Evolutionary conservation across 176 grass and related monocot species (phyloP).

Genomic region (Melocanna baccifera): DNA sequence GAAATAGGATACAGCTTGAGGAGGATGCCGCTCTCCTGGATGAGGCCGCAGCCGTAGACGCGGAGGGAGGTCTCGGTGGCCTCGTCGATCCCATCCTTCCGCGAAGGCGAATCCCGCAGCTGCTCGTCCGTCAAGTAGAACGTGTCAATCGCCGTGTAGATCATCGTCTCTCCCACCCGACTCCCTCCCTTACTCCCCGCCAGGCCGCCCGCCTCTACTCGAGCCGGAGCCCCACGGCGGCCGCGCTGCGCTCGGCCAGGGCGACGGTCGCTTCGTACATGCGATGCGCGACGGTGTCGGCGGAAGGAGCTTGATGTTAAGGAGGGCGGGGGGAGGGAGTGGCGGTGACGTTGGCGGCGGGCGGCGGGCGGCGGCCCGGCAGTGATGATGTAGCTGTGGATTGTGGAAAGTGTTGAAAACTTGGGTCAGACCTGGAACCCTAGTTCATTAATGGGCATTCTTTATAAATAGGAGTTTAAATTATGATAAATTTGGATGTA

Average conservation of each 20-base stretch:
- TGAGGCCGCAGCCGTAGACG: constrained; percentile 85
- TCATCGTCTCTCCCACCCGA: constrained; percentile 39
- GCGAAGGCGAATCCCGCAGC: constrained; percentile 72
- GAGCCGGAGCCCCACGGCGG: not conserved
- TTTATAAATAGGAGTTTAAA: too few relatives aligned
- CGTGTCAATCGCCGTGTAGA: constrained; percentile 86
- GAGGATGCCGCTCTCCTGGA: constrained; percentile 92
- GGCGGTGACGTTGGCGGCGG: too few relatives aligned
- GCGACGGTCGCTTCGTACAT: not conserved
- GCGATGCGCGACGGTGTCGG: not conserved
- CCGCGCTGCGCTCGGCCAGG: not conserved
- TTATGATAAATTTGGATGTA: too few relatives aligned
- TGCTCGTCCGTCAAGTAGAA: constrained; percentile 87
- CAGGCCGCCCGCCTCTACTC: not conserved
- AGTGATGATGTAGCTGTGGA: not conserved
- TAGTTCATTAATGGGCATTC: too few relatives aligned
- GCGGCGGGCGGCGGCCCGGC: not conserved
- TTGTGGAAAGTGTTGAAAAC: too few relatives aligned
- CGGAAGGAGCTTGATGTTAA: not conserved
- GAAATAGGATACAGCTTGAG: constrained; percentile 73
- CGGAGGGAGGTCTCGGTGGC: constrained; percentile 66
- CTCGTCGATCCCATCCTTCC: constrained; percentile 90
- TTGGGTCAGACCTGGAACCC: too few relatives aligned
- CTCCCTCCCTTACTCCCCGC: not conserved
- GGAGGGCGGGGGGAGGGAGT: too few relatives aligned